Conservation (phyloP, 2,329 filamentous ascomycete genomes). For the Teratosphaeria destructans region DNA sequence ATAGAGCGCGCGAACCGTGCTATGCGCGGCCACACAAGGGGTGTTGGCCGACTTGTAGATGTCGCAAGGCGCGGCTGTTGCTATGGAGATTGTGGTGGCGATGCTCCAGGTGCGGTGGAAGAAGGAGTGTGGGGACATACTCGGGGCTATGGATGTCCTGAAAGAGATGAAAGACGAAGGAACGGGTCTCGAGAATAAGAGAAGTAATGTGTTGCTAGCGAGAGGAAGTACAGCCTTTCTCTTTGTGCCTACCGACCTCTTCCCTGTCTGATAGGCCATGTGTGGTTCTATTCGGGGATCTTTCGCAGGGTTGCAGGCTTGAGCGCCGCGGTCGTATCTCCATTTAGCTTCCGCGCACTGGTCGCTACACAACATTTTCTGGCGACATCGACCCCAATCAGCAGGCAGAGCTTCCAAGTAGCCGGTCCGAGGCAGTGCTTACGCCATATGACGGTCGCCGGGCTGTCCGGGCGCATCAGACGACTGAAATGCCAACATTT, state of each 20-base stretch:
- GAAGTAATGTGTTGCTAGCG: neutral
- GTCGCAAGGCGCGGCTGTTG: slow-evolving; percentile 49
- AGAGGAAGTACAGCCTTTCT: neutral
- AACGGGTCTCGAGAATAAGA: neutral
- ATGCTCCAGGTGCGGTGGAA: slow-evolving; percentile 24
- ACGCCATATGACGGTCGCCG: neutral
- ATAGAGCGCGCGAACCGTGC: slow-evolving; percentile 55
- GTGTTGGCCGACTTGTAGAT: slow-evolving; percentile 49
- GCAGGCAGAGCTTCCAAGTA: neutral
- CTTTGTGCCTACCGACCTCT: neutral
- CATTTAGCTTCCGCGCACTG: neutral
- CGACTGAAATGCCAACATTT: neutral
- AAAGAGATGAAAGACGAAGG: neutral
- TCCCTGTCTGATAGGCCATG: neutral
- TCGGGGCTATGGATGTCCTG: neutral
- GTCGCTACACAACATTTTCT: neutral
- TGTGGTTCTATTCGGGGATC: too few relatives aligned
- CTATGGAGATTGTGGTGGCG: slow-evolving; percentile 29
- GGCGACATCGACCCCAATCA: neutral
- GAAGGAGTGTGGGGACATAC: neutral
- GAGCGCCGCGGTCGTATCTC: neutral
- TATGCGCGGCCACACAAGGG: slow-evolving; percentile 55
- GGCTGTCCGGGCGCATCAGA: neutral
- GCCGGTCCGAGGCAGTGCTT: neutral
- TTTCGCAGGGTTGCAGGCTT: neutral